Evolutionary conservation across 495 filamentous ascomycete species (phyloP), one percentile per base, ranked within the genome.

Genomic region (Penicillium atrosanguineum): DNA sequence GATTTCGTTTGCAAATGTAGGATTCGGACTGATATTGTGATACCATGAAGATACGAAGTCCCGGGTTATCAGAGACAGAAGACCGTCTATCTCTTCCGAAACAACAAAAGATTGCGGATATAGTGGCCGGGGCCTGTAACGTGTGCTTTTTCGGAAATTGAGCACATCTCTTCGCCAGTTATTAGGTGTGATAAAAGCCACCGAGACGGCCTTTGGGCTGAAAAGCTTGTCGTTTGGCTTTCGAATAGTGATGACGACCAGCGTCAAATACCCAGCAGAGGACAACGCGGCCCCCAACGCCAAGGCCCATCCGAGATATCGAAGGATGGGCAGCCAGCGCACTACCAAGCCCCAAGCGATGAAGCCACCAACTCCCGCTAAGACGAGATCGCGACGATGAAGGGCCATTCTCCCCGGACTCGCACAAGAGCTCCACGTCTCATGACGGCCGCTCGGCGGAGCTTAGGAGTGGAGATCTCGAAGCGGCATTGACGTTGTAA

Each of bases 21-120:
- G 85, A 62, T 87, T 90, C 38, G 79, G 80, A 68, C 88, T 96
- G 67, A 99, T 96, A 58, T 83, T 82, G 9, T 78, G 77, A 67
- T 97, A 97, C 94, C 94, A 99, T 11, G 86, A 86, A 31, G 79
- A 81, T 36, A 99, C 81, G 65, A 96, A 96, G 65, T 97, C 91
- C 40, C 90, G 82, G 43, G 89, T 75, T 48, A 95, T 80, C 34
- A 88, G 75, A 21, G 86, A 81, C 31, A 99, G 78, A 23, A 97
- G 69, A 46, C 86, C 83, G 69, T 97, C 91, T 51, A 97, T 72
- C 21, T 84, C 84, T 59, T 85, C 84, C 6, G 91, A 95, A 19
- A 97, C 83, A 44, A 86, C 77, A 51, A 87, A 85, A 2, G 89
- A 95, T 46, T 87, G 79, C 50, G 88, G 83, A 60, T 89, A 95